A percentile compares a stretch with the other conserved stretches of the same genome.
Conservation (phyloP, 1,284 basidiomycete species). For the Trametes pubescens region DNA sequence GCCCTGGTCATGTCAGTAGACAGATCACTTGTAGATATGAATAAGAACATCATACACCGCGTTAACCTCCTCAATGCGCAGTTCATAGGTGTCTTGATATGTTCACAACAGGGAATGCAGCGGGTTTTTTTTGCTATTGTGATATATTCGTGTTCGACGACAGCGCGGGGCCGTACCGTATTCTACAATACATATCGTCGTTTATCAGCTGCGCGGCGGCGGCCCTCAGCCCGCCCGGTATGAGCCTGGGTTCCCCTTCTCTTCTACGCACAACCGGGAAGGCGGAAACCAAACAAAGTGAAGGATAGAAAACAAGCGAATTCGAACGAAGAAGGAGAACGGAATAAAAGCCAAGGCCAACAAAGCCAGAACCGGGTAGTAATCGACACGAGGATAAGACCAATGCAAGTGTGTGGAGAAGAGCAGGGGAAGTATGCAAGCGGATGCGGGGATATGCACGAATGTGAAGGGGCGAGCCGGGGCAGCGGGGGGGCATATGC, state of each 20-base stretch:
- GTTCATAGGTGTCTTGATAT: not conserved
- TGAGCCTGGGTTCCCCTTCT: not conserved
- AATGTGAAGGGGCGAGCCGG: slow-evolving; percentile 10
- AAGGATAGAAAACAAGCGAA: no score
- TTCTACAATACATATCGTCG: slow-evolving; percentile 29
- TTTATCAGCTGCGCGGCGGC: not conserved
- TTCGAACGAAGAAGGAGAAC: slow-evolving; percentile 3
- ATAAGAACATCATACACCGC: not conserved
- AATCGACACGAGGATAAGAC: slow-evolving; percentile 9
- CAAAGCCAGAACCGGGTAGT: slow-evolving; percentile 7
- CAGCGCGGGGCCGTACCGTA: slow-evolving; percentile 16
- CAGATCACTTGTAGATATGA: slow-evolving; percentile 47
- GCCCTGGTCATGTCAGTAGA: slow-evolving; percentile 57
- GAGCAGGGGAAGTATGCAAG: slow-evolving; percentile 17
- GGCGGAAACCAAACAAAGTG: not conserved
- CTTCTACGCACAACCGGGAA: slow-evolving; percentile 4
- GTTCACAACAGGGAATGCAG: not conserved
- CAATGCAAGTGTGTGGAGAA: not conserved
- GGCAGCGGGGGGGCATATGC: not conserved
- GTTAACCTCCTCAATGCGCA: not conserved
- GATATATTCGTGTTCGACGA: slow-evolving; percentile 18
- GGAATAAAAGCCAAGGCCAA: not conserved
- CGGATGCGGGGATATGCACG: slow-evolving; percentile 17
- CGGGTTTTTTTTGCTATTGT: slow-evolving; percentile 6
- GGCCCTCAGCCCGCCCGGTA: slow-evolving; percentile 8